These are phyloP conservation scores for Dendrobium huoshanense DNA, from an alignment of 106 monocot genomes.

Conservation along the genomic window DNA sequence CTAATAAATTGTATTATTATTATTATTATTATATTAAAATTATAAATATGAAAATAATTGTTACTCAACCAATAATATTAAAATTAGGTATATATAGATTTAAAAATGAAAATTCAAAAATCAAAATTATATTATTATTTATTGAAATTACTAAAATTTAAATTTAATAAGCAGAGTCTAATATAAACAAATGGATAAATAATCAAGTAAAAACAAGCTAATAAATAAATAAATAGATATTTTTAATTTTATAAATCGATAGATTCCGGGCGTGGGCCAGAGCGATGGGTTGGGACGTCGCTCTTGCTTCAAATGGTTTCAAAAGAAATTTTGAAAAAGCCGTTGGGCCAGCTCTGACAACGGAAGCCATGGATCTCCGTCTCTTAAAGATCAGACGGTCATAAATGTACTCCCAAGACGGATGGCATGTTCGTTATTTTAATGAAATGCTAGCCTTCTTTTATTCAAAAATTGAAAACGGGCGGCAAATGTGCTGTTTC, in stretches of 20 bases:
- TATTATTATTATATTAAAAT: too few relatives aligned
- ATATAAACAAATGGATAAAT: too few relatives aligned
- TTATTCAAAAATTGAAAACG: background rate
- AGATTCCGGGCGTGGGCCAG: background rate
- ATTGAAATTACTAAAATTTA: too few relatives aligned
- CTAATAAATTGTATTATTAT: too few relatives aligned
- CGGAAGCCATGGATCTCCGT: background rate
- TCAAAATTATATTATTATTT: too few relatives aligned
- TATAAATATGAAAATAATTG: too few relatives aligned
- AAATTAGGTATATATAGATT: too few relatives aligned
- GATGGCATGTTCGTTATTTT: background rate
- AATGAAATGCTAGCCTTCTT: background rate
- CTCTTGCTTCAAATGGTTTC: background rate
- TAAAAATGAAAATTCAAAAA: too few relatives aligned
- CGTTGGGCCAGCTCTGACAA: background rate
- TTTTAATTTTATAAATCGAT: background rate
- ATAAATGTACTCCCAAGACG: background rate
- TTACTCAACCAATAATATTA: too few relatives aligned
- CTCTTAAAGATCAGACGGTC: background rate
- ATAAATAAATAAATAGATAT: too few relatives aligned
- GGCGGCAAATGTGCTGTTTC: constrained; percentile 1
- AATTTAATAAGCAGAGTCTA: too few relatives aligned
- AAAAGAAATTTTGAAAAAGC: background rate
- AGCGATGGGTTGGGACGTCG: background rate
- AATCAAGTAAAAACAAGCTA: too few relatives aligned